Percentiles rank a stretch among this genome's conserved stretches.
Evolutionary conservation across 2,329 filamentous ascomycete species (phyloP).

Genomic region (Fusarium brachygibbosum): DNA sequence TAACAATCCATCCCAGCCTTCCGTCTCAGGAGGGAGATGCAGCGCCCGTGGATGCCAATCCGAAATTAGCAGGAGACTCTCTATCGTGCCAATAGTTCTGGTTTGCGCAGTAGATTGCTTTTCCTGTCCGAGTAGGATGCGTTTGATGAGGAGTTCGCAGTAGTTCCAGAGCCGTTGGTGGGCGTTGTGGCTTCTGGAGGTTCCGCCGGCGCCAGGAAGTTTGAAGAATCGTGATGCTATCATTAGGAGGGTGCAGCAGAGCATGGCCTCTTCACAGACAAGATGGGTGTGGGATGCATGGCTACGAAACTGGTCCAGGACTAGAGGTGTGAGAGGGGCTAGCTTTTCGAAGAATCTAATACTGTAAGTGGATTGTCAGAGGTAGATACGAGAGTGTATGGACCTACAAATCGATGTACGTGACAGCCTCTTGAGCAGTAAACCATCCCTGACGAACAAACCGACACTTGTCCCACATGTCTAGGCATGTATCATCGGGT

Average conservation of each 20-base stretch:
- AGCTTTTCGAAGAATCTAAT: conserved; percentile 26
- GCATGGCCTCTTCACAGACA: conserved; percentile 39
- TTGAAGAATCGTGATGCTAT: conserved; percentile 44
- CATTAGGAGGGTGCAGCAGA: conserved; percentile 42
- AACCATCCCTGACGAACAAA: conserved; percentile 48
- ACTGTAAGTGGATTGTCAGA: neutral
- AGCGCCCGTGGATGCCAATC: conserved; percentile 45
- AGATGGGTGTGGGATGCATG: conserved; percentile 30
- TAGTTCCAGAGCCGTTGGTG: conserved; percentile 42
- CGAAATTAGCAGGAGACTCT: conserved; percentile 43
- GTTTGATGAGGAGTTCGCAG: conserved; percentile 40
- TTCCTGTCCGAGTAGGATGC: conserved; percentile 40
- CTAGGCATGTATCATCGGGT: conserved; percentile 37
- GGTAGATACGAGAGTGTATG: too few species aligned
- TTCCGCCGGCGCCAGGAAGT: conserved; percentile 40
- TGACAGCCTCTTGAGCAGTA: conserved; percentile 47
- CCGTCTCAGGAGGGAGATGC: conserved; percentile 43
- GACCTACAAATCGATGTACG: conserved; percentile 44
- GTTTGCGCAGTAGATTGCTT: conserved; percentile 43
- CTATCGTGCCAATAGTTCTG: conserved; percentile 37
- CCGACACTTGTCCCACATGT: conserved; percentile 46
- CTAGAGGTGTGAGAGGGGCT: conserved; percentile 10
- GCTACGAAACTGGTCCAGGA: conserved; percentile 18
- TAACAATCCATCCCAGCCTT: conserved; percentile 42
- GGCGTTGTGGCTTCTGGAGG: conserved; percentile 37